Percentiles rank a stretch among this genome's conserved stretches.
phyloP scores from a whole-genome alignment of 441 rosid species.

The Arabidopsis hybrid region DNA sequence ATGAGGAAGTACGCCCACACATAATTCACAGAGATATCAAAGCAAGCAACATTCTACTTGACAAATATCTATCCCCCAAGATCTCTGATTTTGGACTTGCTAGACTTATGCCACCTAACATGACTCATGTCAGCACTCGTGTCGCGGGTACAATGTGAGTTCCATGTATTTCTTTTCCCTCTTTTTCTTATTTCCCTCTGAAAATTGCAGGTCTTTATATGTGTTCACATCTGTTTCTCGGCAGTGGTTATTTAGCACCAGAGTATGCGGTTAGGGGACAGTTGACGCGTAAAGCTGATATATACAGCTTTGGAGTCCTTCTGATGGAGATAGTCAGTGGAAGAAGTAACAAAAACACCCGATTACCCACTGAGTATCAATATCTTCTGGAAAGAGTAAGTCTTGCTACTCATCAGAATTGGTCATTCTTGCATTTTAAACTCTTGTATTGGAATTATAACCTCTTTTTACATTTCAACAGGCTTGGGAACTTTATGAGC shows the following conservation, averaged over 20 bases:
- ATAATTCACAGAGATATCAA: slow-evolving; percentile 91
- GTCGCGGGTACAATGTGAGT: slow-evolving; percentile 98
- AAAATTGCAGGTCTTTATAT: slow-evolving; percentile 21
- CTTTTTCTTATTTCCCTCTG: not conserved
- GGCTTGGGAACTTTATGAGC: slow-evolving; percentile 88
- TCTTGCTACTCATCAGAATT: slow-evolving; percentile 13
- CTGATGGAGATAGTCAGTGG: slow-evolving; percentile 88
- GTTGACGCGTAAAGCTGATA: slow-evolving; percentile 86
- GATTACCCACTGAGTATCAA: slow-evolving; percentile 75
- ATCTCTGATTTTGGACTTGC: slow-evolving; percentile 98
- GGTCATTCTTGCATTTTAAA: slow-evolving; percentile 11
- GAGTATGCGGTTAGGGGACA: slow-evolving; percentile 97
- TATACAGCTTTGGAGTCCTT: slow-evolving; percentile 94
- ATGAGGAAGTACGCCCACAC: slow-evolving; percentile 79
- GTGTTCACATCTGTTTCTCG: slow-evolving; percentile 35
- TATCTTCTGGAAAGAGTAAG: slow-evolving; percentile 90
- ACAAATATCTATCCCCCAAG: slow-evolving; percentile 77
- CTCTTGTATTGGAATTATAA: slow-evolving; percentile 32
- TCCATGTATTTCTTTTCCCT: not conserved
- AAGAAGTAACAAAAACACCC: slow-evolving; percentile 84
- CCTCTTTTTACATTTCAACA: slow-evolving; percentile 47
- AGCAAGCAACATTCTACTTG: slow-evolving; percentile 96
- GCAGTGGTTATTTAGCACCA: slow-evolving; percentile 97
- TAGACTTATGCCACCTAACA: slow-evolving; percentile 79
- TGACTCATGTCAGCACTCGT: slow-evolving; percentile 96